Evolutionary conservation across 306 rosid genomes (phyloP).

Genomic region (Ceratonia siliqua): DNA sequence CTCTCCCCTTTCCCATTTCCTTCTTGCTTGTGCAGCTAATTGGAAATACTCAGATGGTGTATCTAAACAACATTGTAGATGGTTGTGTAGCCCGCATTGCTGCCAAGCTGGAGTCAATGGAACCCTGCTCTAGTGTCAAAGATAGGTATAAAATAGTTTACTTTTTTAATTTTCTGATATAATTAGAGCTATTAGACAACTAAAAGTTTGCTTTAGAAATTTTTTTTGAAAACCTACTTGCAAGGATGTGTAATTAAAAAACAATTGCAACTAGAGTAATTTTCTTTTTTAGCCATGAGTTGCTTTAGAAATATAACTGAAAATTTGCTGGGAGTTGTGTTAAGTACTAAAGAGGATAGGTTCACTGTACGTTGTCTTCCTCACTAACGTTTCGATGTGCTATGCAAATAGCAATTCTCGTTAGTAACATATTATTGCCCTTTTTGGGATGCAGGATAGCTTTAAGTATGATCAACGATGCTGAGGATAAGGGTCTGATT

Average conservation of each 20-base stretch:
- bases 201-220: neutral
- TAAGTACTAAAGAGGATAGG: neutral
- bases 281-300: neutral
- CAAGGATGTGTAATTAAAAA: neutral
- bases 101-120: conserved; percentile 75
- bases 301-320: neutral
- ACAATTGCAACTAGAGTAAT: neutral
- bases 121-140: conserved; percentile 78
- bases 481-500: conserved; percentile 68
- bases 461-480: conserved; percentile 72
- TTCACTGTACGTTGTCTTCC: neutral
- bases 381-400: neutral
- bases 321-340: neutral
- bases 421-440: neutral
- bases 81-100: conserved; percentile 70
- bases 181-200: neutral
- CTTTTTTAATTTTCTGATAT: conserved; percentile 1
- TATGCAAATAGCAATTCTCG: neutral
- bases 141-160: conserved; percentile 43
- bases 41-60: conserved; percentile 74
- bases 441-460: conserved; percentile 51
- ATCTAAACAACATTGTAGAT: conserved; percentile 65
- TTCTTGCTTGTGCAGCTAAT: conserved; percentile 51
- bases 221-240: neutral
- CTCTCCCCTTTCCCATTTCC: neutral